A percentile compares a stretch with the other conserved stretches of the same genome.
Evolutionary conservation across 148 eudicot genomes (phyloP).

Genomic region (Bassia scoparia): DNA sequence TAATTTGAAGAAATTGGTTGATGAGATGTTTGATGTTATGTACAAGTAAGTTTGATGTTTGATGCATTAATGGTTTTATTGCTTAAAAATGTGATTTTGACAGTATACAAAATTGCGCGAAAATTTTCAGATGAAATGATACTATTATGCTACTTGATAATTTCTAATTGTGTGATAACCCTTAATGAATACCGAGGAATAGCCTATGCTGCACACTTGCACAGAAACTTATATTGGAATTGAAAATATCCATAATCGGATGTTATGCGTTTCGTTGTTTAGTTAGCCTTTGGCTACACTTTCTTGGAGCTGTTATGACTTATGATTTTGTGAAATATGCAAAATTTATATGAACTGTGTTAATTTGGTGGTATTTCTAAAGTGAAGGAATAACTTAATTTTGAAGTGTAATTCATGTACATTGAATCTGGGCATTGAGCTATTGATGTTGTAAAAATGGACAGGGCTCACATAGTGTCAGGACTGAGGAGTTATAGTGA

Average conservation of each 20-base stretch:
- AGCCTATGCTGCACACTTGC: neutral
- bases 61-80: neutral
- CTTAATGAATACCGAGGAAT: neutral
- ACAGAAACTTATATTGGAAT: no score
- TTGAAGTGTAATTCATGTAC: no score
- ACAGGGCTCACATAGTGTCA: no score
- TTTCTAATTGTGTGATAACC: neutral
- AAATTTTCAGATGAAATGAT: neutral
- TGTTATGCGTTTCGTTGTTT: neutral
- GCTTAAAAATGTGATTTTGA: neutral
- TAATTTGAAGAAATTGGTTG: constrained; percentile 65
- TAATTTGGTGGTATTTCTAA: no score
- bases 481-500: no score
- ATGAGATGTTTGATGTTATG: constrained; percentile 92
- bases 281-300: neutral
- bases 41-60: constrained; percentile 56
- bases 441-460: no score
- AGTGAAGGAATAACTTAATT: no score
- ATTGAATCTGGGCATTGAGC: no score
- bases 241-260: no score
- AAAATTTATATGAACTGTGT: no score
- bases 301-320: neutral
- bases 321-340: no score
- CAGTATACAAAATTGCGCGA: neutral
- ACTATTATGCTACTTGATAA: neutral